Evolutionary conservation across 768 basidiomycete species (phyloP).

Genomic region (Podaxis sp.): DNA sequence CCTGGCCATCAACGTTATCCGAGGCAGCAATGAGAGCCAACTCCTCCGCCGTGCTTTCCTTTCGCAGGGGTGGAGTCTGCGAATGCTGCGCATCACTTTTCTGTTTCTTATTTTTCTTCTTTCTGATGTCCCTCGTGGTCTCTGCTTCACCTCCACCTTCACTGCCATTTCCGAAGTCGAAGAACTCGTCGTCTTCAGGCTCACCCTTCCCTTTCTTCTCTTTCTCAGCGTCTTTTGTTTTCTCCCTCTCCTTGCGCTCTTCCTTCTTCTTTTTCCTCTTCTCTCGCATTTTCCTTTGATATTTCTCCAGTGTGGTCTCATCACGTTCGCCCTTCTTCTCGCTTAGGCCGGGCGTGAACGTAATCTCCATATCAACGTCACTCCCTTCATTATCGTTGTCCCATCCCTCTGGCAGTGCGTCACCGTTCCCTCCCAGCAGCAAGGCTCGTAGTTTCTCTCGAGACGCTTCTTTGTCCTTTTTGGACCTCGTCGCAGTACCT

Average conservation of each 20-base stretch:
- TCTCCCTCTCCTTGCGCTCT: conserved; percentile 46
- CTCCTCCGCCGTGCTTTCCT: conserved; percentile 59
- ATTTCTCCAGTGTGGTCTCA: conserved; percentile 89
- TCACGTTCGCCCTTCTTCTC: conserved; percentile 52
- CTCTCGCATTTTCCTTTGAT: conserved; percentile 88
- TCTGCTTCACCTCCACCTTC: conserved; percentile 27
- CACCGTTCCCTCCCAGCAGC: conserved; percentile 64
- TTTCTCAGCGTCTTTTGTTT: conserved; percentile 20
- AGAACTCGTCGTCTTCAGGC: conserved; percentile 69
- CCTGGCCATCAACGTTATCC: conserved; percentile 45
- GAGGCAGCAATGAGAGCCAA: conserved; percentile 61
- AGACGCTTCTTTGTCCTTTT: conserved; percentile 41
- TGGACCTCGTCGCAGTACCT: conserved; percentile 21
- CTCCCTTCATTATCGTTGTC: conserved; percentile 43
- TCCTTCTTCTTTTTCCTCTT: conserved; percentile 82
- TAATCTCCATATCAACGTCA: conserved; percentile 91
- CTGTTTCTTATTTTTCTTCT: conserved; percentile 23
- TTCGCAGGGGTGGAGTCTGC: conserved; percentile 27
- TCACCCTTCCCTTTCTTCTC: conserved; percentile 25
- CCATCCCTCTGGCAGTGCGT: conserved; percentile 86
- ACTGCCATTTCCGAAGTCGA: conserved; percentile 52
- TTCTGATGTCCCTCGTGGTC: conserved; percentile 14
- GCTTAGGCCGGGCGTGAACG: conserved; percentile 85
- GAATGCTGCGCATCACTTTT: conserved; percentile 21
- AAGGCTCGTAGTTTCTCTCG: conserved; percentile 77